Percentiles rank a stretch among this genome's conserved stretches.
These are phyloP conservation scores for Lachancea lanzarotensis DNA, from an alignment of 805 yeast species.

Conservation along the genomic window DNA sequence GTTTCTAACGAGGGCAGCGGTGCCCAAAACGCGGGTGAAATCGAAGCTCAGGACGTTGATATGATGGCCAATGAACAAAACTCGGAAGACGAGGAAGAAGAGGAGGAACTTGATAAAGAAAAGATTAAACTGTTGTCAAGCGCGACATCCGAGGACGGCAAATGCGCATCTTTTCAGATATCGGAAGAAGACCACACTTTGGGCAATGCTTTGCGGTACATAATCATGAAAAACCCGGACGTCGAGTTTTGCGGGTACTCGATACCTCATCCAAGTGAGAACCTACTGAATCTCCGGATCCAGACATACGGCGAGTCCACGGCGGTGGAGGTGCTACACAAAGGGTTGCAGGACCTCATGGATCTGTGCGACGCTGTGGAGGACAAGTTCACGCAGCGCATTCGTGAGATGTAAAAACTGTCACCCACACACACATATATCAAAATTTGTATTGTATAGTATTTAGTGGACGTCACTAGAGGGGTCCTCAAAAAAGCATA, in stretches of 20 bases:
- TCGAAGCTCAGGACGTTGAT: slow-evolving; percentile 9
- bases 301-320: slow-evolving; percentile 84
- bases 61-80: slow-evolving; percentile 13
- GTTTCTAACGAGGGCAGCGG: background rate
- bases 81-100: slow-evolving; percentile 14
- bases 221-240: slow-evolving; percentile 95
- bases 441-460: background rate
- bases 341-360: slow-evolving; percentile 80
- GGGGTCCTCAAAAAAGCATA: background rate
- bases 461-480: background rate
- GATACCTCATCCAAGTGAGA: slow-evolving; percentile 96
- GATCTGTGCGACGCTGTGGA: slow-evolving; percentile 82
- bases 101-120: slow-evolving; percentile 43
- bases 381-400: slow-evolving; percentile 62
- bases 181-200: slow-evolving; percentile 92
- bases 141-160: slow-evolving; percentile 87
- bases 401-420: slow-evolving; percentile 39
- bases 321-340: slow-evolving; percentile 87
- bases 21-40: background rate
- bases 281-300: slow-evolving; percentile 80
- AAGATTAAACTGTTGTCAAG: slow-evolving; percentile 61
- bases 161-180: slow-evolving; percentile 91
- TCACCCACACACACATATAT: too few species aligned
- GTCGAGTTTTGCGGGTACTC: slow-evolving; percentile 98
- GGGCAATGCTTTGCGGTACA: slow-evolving; percentile 88